These are phyloP conservation scores for Hymenoscyphus occultus DNA, from an alignment of 2,329 filamentous ascomycete species.

Conservation along the genomic window DNA sequence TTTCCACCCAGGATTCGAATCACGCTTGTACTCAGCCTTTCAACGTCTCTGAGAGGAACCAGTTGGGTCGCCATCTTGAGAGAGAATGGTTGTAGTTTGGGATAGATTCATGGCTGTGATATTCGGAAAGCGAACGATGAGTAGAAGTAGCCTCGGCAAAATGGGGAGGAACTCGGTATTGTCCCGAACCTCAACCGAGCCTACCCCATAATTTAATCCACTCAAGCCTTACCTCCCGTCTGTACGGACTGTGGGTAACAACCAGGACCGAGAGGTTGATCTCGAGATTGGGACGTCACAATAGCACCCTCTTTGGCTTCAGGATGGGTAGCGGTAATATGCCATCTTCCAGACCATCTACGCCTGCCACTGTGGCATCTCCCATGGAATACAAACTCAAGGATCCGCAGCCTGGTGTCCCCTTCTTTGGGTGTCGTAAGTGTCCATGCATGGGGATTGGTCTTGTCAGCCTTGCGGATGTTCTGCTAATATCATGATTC, in stretches of 20 bases:
- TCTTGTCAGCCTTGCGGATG: slow-evolving; percentile 18
- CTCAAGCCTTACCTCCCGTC: slow-evolving; percentile 5
- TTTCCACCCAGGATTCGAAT: slow-evolving; percentile 88
- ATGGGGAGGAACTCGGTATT: not conserved
- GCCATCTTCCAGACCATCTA: slow-evolving; percentile 33
- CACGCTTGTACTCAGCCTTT: slow-evolving; percentile 72
- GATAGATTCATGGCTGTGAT: not conserved
- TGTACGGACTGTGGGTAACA: not conserved
- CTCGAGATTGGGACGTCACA: slow-evolving; percentile 1
- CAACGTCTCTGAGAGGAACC: slow-evolving; percentile 60
- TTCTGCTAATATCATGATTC: slow-evolving; percentile 16
- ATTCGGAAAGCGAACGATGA: not conserved
- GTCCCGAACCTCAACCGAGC: not conserved
- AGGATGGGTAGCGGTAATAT: slow-evolving; percentile 23
- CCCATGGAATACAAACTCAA: slow-evolving; percentile 49
- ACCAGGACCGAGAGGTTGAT: not conserved
- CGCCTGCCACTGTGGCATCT: slow-evolving; percentile 31
- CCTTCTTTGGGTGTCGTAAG: slow-evolving; percentile 64
- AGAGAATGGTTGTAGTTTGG: not conserved
- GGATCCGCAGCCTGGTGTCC: slow-evolving; percentile 54
- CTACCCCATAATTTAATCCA: not conserved
- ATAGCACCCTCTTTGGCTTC: slow-evolving; percentile 6
- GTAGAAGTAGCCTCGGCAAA: slow-evolving; percentile 7
- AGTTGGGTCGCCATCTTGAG: slow-evolving; percentile 34
- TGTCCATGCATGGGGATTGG: slow-evolving; percentile 9